These are phyloP conservation scores for Isabelozyma gotoi DNA, from an alignment of 805 yeast species.

Conservation along the genomic window DNA sequence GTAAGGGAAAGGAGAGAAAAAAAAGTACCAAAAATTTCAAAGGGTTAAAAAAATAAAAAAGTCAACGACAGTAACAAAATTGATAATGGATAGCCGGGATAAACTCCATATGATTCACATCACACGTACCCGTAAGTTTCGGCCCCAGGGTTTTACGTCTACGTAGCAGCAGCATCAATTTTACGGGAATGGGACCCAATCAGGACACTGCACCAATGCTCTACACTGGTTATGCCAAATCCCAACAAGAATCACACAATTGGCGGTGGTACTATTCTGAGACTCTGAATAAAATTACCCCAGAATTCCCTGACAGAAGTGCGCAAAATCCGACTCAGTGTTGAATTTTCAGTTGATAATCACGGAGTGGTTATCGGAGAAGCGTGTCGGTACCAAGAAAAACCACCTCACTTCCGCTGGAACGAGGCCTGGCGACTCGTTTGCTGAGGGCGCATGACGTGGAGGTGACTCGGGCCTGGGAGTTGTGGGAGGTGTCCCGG, in stretches of 20 bases:
- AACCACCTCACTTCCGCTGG: background rate
- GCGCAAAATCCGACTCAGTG: background rate
- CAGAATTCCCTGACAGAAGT: background rate
- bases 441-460: no score
- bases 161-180: no score
- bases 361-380: background rate
- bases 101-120: background rate
- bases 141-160: no score
- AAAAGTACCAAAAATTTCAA: conserved; percentile 1
- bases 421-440: background rate
- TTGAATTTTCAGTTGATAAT: background rate
- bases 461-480: background rate
- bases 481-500: background rate
- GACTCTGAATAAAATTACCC: no score
- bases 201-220: no score
- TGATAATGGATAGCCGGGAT: background rate
- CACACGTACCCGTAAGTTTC: no score
- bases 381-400: background rate
- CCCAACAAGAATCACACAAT: no score
- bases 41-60: background rate
- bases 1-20: background rate
- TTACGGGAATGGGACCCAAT: no score
- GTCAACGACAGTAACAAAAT: background rate
- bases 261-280: no score
- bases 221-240: no score